Evolutionary conservation across 2,329 filamentous ascomycete genomes (phyloP).

Genomic region (Tympanopsis confertula): DNA sequence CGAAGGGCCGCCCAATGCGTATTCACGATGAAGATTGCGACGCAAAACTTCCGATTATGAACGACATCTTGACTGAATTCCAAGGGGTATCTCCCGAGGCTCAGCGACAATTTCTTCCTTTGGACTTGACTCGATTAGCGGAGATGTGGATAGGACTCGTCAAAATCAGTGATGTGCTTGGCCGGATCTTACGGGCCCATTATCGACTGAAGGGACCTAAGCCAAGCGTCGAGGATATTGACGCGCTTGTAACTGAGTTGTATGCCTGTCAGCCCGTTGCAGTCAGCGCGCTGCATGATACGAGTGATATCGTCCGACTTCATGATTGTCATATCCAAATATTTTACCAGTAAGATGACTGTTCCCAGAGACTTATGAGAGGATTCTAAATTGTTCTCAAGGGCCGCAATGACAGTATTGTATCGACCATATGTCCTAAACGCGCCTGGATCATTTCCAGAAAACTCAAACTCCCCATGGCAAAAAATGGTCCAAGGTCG

Average conservation of each 20-base stretch:
- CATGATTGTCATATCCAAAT: constrained; percentile 6
- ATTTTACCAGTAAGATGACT: constrained; percentile 6
- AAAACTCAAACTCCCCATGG: constrained; percentile 1
- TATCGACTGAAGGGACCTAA: constrained; percentile 6
- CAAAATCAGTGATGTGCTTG: constrained; percentile 5
- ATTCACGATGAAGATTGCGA: constrained; percentile 24
- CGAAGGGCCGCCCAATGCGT: constrained; percentile 23
- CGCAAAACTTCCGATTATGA: constrained; percentile 12
- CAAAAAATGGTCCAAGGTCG: constrained; percentile 3
- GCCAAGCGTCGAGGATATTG: constrained; percentile 4
- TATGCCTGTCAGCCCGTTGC: constrained; percentile 3
- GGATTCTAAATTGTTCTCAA: neutral
- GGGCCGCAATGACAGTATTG: constrained; percentile 6
- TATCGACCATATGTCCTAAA: constrained; percentile 7
- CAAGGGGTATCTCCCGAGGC: constrained; percentile 1
- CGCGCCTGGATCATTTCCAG: neutral
- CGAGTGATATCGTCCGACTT: constrained; percentile 3
- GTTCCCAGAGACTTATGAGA: neutral
- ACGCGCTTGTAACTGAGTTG: constrained; percentile 4
- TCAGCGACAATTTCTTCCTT: constrained; percentile 4
- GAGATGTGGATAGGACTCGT: constrained; percentile 5
- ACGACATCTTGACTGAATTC: constrained; percentile 5
- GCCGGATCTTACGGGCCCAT: constrained; percentile 5
- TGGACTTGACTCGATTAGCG: constrained; percentile 5
- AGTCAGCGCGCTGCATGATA: constrained; percentile 6